Evolutionary conservation across 2,329 filamentous ascomycete species (phyloP), one percentile per base, ranked within the genome.

Genomic region (Amauroascus niger): DNA sequence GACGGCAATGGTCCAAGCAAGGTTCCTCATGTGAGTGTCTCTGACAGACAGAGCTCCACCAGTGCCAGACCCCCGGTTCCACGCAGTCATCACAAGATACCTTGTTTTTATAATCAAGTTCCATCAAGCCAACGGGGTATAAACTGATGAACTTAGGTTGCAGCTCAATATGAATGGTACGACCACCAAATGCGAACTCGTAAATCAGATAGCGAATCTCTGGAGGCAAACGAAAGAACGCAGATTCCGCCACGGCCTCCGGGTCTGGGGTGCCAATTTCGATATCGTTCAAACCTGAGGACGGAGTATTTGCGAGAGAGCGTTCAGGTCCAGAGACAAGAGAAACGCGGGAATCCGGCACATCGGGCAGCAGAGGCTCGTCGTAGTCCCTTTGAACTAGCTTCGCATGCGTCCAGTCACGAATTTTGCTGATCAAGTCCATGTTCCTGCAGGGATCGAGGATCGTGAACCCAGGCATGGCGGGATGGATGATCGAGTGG

Each of bases 131-230:
- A 30, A 18, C 30, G 18, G 39, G 41, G 28, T 47, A 45, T 14
- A 52, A 16, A 43, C 30, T 48, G 18, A 41, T 26, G 13, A 18
- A 35, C 33, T 30, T 32, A 7, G 40, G 32, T 18, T 44, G 50
- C 13, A 57, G 16, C 9, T 54, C 54, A 20, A 57, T 39, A 22
- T 59, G 56, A 6, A 59, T 11, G 13, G 46, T 43, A 0, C n/a
- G 28, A 11, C 49, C 44, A 11, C 54, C 52, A 48, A 58, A 57
- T 2, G 50, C 49, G 11, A 55, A 20, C 9, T 49, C 20, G 13
- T 58, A 46, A 39, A 65, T 64, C 43, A 61, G 57, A n/a, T 55
- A 54, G 6, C 64, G 62, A 26, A 68, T 52, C 48, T 68, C 63
- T 13, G 58, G 37, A 6, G 65, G 63, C 6, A 66, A 49, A 2